Percentiles rank a stretch among this genome's conserved stretches.
phyloP scores from a whole-genome alignment of 2,329 filamentous ascomycete genomes.

The Tolypocladium paradoxum region DNA sequence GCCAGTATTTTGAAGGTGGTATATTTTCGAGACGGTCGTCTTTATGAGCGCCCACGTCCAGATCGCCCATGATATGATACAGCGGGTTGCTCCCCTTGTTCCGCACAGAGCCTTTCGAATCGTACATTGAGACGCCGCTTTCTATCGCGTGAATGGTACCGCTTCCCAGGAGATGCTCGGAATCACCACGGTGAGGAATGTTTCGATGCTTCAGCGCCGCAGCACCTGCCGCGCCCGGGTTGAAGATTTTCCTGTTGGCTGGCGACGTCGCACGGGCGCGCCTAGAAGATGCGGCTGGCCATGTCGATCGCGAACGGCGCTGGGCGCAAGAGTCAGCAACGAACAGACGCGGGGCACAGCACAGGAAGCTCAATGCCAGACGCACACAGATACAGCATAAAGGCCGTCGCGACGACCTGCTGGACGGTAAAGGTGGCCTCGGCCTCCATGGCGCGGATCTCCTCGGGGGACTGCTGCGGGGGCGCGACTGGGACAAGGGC shows the following conservation, averaged over 20 bases:
- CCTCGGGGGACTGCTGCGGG: constrained; percentile 57
- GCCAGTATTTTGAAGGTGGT: neutral
- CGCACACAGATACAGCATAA: constrained; percentile 70
- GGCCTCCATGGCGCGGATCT: constrained; percentile 59
- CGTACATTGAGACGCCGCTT: neutral
- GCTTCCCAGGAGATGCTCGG: neutral
- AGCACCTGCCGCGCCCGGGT: neutral
- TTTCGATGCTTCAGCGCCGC: neutral
- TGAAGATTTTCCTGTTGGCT: neutral
- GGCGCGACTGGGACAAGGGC: constrained; percentile 42
- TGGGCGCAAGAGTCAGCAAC: constrained; percentile 15
- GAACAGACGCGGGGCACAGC: neutral
- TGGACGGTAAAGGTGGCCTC: constrained; percentile 58
- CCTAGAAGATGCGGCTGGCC: constrained; percentile 32
- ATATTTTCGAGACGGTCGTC: neutral
- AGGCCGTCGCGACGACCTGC: constrained; percentile 52
- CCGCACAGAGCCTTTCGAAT: neutral
- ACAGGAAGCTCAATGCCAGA: neutral
- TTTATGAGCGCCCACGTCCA: neutral
- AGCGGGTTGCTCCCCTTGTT: neutral
- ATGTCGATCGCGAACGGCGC: constrained; percentile 50
- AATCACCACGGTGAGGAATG: neutral
- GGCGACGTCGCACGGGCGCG: neutral
- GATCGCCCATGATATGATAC: neutral
- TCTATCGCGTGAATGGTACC: neutral